Evolutionary conservation across 305 asterid genomes (phyloP).

Genomic region (Fraxinus sp.): DNA sequence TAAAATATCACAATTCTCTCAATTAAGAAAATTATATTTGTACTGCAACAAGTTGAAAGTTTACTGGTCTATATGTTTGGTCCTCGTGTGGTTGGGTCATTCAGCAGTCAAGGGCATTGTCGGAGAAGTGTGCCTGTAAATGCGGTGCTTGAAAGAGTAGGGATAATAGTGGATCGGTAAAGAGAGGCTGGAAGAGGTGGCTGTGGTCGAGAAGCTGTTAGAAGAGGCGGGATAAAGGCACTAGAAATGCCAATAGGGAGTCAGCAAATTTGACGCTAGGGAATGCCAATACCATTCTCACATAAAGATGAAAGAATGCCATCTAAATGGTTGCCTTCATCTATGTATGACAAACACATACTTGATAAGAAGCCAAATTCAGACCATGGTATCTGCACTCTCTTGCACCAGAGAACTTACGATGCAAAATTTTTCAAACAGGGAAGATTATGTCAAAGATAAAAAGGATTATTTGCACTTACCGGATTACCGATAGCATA

Average conservation of each 20-base stretch:
- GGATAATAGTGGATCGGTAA: background rate
- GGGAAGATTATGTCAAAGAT: background rate
- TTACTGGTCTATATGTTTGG: background rate
- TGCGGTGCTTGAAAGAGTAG: background rate
- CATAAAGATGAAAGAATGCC: background rate
- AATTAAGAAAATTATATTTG: background rate
- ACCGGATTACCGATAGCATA: slow-evolving; percentile 98
- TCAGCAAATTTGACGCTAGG: background rate
- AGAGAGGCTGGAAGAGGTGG: background rate
- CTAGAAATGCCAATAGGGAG: background rate
- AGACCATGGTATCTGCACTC: background rate
- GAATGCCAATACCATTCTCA: background rate
- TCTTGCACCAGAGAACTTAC: background rate
- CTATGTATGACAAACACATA: background rate
- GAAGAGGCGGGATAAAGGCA: background rate
- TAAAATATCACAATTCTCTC: background rate
- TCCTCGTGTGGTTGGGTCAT: background rate
- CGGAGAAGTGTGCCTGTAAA: background rate
- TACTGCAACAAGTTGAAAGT: background rate
- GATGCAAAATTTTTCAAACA: background rate
- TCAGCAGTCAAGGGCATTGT: background rate
- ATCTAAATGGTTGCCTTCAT: background rate
- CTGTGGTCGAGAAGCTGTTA: background rate
- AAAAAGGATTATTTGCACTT: slow-evolving; percentile 28
- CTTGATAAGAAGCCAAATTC: background rate